Base-by-base conservation (phyloP, 1,139 yeast genomes). In the Arxiozyma telluris region DNA sequence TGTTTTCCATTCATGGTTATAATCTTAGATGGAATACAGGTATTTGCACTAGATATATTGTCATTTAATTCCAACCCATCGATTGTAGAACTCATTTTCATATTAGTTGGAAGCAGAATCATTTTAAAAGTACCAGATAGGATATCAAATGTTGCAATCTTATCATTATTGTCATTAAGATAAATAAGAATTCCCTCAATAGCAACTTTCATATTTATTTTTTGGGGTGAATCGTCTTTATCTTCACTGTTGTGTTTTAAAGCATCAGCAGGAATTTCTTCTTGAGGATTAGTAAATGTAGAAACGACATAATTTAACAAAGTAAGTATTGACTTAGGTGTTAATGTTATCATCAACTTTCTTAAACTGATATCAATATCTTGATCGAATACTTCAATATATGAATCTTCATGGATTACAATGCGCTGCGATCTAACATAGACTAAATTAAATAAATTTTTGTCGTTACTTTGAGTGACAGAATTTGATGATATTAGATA, bases 31-130 rank as follows among this genome's bases (percentile, higher is more conserved):
- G 84, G 70, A 15, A 25, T 25, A 21, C 22, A 17, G n/a, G 6
- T 18, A 4, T 34, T 21, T 23, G 45, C 8, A 3, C 76, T 70
- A 0, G 91, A 83, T 3, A 83, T 75, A 58, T 88, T 95, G 70
- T 91, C 97, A 53, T 80, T 82, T 22, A 94, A 72, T 3, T 89
- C 80, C 55, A 94, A 73, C 0, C 89, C 93, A 17, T 98, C 98
- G 23, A 93, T 71, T 49, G 77, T 81, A n/a, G 94, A 84, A 23
- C 71, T 74, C 1, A 91, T 79, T 60, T 84, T 87, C 83, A 91
- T 76, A 46, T 82, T 82, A 59, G 86, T 96, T 0, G 95, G 95
- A 21, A 89, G 73, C 46, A 90, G 68, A 44, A 83, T 75, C 8
- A 88, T 80, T 18, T 76, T 73, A 49, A 90, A 78, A 51, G 79